A percentile compares a stretch with the other conserved stretches of the same genome.
Evolutionary conservation across 108 stramenopile genomes (phyloP).

Genomic region (Heterococcus sp.): DNA sequence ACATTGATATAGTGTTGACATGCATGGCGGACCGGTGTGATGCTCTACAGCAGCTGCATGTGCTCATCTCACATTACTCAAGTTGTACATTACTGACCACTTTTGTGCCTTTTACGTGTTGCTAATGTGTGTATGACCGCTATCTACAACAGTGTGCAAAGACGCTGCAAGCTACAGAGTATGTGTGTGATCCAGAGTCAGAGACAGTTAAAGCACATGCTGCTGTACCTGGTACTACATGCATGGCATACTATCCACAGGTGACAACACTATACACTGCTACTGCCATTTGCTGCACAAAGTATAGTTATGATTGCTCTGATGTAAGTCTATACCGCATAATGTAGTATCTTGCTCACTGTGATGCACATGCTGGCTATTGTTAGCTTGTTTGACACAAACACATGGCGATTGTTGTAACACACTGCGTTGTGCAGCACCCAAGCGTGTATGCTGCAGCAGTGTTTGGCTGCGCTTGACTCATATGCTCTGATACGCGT

Average conservation of each 20-base stretch:
- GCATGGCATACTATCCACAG: not conserved
- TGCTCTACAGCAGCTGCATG: not conserved
- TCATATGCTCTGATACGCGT: no score
- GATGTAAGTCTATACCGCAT: no score
- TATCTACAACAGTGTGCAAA: conserved; percentile 26
- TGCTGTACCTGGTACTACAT: not conserved
- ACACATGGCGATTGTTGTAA: no score
- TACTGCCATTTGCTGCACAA: not conserved
- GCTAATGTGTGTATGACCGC: no score
- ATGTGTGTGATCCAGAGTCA: conserved; percentile 31
- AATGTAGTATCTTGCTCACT: no score
- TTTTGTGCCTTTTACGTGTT: not conserved
- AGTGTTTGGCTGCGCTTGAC: no score
- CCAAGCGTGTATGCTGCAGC: no score
- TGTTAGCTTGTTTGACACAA: no score
- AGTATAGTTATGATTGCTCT: not conserved
- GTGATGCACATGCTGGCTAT: no score
- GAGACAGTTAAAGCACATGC: not conserved
- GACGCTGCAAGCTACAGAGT: conserved; percentile 26
- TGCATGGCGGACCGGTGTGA: not conserved
- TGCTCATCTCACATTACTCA: not conserved
- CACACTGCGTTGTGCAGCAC: no score
- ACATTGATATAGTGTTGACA: not conserved
- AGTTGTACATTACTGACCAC: not conserved
- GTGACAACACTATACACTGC: not conserved